phyloP scores from a whole-genome alignment of 257 asterid species.

The Ocimum tenuiflorum region DNA sequence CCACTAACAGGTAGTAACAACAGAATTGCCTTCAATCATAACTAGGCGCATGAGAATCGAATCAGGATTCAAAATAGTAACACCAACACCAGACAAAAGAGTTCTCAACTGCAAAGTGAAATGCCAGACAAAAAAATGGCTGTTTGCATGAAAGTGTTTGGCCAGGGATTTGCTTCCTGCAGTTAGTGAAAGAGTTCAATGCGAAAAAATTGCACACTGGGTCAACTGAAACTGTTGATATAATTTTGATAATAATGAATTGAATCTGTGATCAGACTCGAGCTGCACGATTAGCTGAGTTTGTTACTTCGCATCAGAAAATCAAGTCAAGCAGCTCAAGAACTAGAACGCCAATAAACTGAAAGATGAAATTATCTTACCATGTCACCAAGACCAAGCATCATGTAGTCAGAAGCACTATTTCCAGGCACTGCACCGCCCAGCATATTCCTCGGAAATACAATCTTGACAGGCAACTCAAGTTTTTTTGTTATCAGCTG shows the following conservation, averaged over 20 bases:
- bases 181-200: background rate
- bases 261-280: background rate
- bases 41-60: background rate
- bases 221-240: background rate
- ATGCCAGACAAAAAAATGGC: background rate
- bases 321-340: background rate
- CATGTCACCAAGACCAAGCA: slow-evolving; percentile 97
- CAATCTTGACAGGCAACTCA: slow-evolving; percentile 93
- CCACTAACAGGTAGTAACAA: background rate
- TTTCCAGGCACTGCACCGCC: slow-evolving; percentile 70
- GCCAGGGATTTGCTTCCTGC: background rate
- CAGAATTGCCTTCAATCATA: background rate
- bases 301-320: background rate
- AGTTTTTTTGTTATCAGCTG: slow-evolving; percentile 74
- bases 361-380: slow-evolving; percentile 28
- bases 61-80: background rate
- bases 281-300: background rate
- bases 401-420: slow-evolving; percentile 63
- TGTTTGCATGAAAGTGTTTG: background rate
- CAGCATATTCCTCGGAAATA: slow-evolving; percentile 79
- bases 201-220: background rate
- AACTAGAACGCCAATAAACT: background rate
- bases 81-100: background rate
- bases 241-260: background rate
- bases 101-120: background rate